Conservation (phyloP, 192 early-diverging fungal genomes). For the Diversispora eburnea region DNA sequence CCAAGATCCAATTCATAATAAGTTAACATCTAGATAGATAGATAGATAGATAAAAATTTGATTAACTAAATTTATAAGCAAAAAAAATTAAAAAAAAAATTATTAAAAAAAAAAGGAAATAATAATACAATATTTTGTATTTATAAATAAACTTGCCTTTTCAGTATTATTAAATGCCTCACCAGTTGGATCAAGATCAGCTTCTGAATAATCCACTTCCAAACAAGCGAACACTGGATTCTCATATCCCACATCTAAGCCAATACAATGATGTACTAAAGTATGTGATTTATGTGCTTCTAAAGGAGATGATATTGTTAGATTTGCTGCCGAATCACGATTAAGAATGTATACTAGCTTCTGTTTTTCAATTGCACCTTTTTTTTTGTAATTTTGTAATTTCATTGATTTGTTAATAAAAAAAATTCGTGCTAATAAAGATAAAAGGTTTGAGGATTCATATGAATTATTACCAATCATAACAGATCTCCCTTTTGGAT, state of each 20-base stretch:
- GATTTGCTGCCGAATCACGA: constrained; percentile 74
- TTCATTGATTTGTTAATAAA: constrained; percentile 22
- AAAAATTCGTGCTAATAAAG: not conserved
- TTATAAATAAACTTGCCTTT: constrained; percentile 51
- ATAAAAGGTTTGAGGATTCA: not conserved
- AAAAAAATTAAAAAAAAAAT: not conserved
- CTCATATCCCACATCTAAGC: constrained; percentile 97
- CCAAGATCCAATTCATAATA: constrained; percentile 98
- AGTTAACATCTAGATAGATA: constrained; percentile 58
- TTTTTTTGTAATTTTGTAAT: no score
- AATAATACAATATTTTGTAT: not conserved
- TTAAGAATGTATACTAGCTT: constrained; percentile 98
- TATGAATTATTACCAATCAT: constrained; percentile 62
- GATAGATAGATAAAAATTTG: no score
- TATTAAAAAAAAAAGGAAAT: not conserved
- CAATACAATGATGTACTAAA: constrained; percentile 75
- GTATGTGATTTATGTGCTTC: constrained; percentile 86
- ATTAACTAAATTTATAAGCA: not conserved
- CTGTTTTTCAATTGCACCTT: constrained; percentile 88
- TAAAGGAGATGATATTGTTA: constrained; percentile 92
- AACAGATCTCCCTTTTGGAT: constrained; percentile 94
- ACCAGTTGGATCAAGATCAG: constrained; percentile 70
- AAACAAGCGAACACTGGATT: constrained; percentile 97
- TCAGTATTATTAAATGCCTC: constrained; percentile 67
- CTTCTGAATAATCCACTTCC: constrained; percentile 82